phyloP scores from a whole-genome alignment of 352 stramenopile species.

The Globisporangium spiculum region DNA sequence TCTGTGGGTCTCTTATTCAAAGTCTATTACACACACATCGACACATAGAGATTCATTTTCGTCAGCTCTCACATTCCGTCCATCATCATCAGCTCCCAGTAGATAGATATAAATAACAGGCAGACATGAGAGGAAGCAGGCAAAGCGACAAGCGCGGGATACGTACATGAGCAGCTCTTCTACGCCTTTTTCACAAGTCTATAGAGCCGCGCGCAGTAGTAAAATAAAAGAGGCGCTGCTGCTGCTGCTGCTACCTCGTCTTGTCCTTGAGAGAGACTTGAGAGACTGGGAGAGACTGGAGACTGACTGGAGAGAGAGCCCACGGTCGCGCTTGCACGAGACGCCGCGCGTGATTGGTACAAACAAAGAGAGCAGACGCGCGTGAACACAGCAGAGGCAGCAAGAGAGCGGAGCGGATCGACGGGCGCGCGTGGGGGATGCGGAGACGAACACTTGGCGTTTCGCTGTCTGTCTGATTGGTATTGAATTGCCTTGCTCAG shows the following conservation, averaged over 20 bases:
- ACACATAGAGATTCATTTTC: not conserved
- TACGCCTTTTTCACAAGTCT: not conserved
- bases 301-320: conserved; percentile 1
- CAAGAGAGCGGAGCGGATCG: not conserved
- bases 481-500: conserved; percentile 7
- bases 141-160: not conserved
- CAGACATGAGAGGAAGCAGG: too few relatives aligned
- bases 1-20: not conserved
- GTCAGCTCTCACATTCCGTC: not conserved
- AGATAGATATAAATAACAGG: conserved; percentile 5
- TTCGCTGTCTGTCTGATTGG: conserved; percentile 9
- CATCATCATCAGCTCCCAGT: not conserved
- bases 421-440: not conserved
- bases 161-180: conserved; percentile 1
- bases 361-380: not conserved
- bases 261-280: not conserved
- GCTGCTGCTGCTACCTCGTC: not conserved
- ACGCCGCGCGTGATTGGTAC: not conserved
- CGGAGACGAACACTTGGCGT: conserved; percentile 4
- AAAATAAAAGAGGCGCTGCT: not conserved
- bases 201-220: not conserved
- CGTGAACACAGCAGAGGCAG: not conserved
- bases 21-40: not conserved
- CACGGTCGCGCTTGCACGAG: not conserved
- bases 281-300: not conserved